These are phyloP conservation scores for Pulveroboletus sp. DNA, from an alignment of 768 basidiomycete species.

Conservation along the genomic window DNA sequence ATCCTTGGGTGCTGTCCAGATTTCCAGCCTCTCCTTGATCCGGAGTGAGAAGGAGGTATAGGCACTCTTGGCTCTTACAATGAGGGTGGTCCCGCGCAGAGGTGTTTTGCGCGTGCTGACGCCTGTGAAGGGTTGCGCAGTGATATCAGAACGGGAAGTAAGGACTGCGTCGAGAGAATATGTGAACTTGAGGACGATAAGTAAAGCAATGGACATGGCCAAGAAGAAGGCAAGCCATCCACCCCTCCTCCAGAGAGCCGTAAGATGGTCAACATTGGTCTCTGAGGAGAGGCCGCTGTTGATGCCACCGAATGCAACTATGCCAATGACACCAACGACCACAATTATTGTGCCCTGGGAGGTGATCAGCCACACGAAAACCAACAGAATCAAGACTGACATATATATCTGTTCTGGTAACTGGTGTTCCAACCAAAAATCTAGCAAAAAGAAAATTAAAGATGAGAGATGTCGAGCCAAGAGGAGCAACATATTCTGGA, in stretches of 20 bases:
- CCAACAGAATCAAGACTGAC: slow-evolving; percentile 37
- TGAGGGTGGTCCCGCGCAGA: slow-evolving; percentile 19
- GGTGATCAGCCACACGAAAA: not conserved
- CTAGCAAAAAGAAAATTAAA: slow-evolving; percentile 97
- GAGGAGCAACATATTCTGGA: slow-evolving; percentile 90
- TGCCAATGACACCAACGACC: slow-evolving; percentile 79
- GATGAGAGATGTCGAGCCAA: slow-evolving; percentile 88
- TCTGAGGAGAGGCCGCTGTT: slow-evolving; percentile 74
- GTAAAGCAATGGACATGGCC: slow-evolving; percentile 65
- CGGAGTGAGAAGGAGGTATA: slow-evolving; percentile 49
- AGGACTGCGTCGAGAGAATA: slow-evolving; percentile 72
- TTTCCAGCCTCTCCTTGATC: slow-evolving; percentile 61
- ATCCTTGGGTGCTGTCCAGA: slow-evolving; percentile 72
- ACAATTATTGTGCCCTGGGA: slow-evolving; percentile 76
- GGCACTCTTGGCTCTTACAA: slow-evolving; percentile 32
- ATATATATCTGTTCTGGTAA: slow-evolving; percentile 79
- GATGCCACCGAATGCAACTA: slow-evolving; percentile 82
- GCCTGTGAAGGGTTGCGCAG: slow-evolving; percentile 48
- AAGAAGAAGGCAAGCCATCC: slow-evolving; percentile 94
- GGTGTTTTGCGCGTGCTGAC: slow-evolving; percentile 31
- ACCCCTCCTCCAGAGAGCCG: slow-evolving; percentile 76
- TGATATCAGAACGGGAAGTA: slow-evolving; percentile 62
- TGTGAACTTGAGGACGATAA: slow-evolving; percentile 62
- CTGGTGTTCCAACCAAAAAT: slow-evolving; percentile 80
- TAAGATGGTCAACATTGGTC: slow-evolving; percentile 71